Evolutionary conservation across 805 yeast species (phyloP).

Genomic region (Candida berthetii): DNA sequence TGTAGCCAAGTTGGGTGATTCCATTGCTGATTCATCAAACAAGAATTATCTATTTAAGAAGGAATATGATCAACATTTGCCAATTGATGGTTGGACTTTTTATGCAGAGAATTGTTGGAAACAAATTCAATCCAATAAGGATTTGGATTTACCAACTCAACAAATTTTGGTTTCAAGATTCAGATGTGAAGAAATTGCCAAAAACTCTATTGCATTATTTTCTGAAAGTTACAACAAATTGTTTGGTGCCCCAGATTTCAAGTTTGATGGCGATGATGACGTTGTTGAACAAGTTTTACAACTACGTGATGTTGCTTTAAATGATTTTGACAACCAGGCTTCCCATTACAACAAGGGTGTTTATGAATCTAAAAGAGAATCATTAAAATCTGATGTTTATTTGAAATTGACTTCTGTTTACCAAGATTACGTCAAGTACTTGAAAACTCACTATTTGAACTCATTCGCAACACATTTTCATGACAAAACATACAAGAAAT

Average conservation of each 20-base stretch:
- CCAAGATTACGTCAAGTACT: slow-evolving; percentile 29
- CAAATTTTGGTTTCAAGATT: slow-evolving; percentile 92
- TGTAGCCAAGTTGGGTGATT: slow-evolving; percentile 56
- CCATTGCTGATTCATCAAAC: slow-evolving; percentile 33
- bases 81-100: slow-evolving; percentile 93
- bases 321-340: slow-evolving; percentile 62
- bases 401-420: slow-evolving; percentile 37
- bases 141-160: slow-evolving; percentile 93
- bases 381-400: slow-evolving; percentile 44
- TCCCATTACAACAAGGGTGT: slow-evolving; percentile 66
- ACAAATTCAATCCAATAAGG: slow-evolving; percentile 88
- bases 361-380: slow-evolving; percentile 53
- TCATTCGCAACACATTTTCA: slow-evolving; percentile 21
- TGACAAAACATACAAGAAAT: slow-evolving; percentile 19
- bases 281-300: slow-evolving; percentile 37
- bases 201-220: slow-evolving; percentile 23
- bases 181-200: slow-evolving; percentile 85
- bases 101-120: slow-evolving; percentile 92
- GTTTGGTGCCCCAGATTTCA: slow-evolving; percentile 3
- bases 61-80: slow-evolving; percentile 77
- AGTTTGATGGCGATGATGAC: slow-evolving; percentile 11
- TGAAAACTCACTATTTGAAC: slow-evolving; percentile 27
- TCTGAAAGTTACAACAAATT: background rate
- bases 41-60: slow-evolving; percentile 45
- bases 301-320: slow-evolving; percentile 41